phyloP scores from a whole-genome alignment of 2,329 filamentous ascomycete genomes.

The Ceratocystis cubensis region DNA sequence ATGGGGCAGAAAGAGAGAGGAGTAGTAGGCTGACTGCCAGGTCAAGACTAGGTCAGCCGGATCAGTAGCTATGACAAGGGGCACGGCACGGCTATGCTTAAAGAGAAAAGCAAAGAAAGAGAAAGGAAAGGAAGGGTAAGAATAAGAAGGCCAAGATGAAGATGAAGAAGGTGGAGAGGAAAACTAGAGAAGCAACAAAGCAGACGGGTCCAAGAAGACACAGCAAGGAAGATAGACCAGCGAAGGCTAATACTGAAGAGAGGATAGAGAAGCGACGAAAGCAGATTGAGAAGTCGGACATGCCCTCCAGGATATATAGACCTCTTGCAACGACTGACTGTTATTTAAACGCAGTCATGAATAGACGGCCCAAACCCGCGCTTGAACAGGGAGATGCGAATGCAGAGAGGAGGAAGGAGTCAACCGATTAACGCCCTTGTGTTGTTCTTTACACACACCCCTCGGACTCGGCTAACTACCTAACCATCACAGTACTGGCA shows the following conservation, averaged over 20 bases:
- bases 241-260: not conserved
- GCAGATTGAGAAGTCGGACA: not conserved
- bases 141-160: not conserved
- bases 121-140: not conserved
- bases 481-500: too few species aligned
- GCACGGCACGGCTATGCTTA: not conserved
- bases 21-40: not conserved
- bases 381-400: not conserved
- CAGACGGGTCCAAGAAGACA: not conserved
- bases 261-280: not conserved
- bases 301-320: conserved; percentile 6
- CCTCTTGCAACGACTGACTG: not conserved
- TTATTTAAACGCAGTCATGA: not conserved
- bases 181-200: not conserved
- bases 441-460: not conserved
- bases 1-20: not conserved
- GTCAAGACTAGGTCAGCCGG: not conserved
- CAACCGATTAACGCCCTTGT: not conserved
- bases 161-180: not conserved
- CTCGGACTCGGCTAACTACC: not conserved
- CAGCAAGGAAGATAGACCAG: not conserved
- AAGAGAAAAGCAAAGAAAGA: not conserved
- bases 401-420: not conserved
- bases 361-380: not conserved
- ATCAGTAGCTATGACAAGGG: not conserved